Base-by-base conservation (phyloP, 192 early-diverging fungal genomes). In the Backusella macrospora region DNA sequence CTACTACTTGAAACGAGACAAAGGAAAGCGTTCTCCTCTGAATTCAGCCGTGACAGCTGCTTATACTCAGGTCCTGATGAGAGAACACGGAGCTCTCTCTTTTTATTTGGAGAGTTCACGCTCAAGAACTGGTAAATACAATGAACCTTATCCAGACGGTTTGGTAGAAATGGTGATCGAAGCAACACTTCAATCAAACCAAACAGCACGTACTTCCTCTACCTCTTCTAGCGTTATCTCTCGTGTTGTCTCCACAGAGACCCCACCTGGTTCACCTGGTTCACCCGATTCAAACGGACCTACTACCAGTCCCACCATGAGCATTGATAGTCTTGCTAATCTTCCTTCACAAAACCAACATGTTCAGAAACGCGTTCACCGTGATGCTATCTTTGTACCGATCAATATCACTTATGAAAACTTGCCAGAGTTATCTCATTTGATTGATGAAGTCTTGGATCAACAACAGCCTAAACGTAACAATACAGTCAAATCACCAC, bases 351-450 rank as follows among this genome's bases (percentile, higher is more conserved):
- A 72, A 43, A 8, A 38, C 10, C 71, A 71, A 6, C 70, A 65
- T 9, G n/a, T 16, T 1, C 21, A 26, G 9, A 68, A 63, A 12
- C 67, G 67, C 13, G 43, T 45, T 7, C 59, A 62, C 26, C 2
- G 52, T 4, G 79, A 80, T 66, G 64, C 70, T 43, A 64, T 75
- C 2, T 70, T 81, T 43, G 80, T 81, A 0, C 80, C 80, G 10
- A 77, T 81, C 59, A 78, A 81, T 26, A 77, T 81, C 23, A 71
- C 76, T 2, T 81, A 81, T 21, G 80, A 81, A 14, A 77, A 70
- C 37, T 49, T 81, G 37, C 80, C 80, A 2, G 80, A 81, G 10
- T 44, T 81, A 5, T 44, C 76, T 0, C 49, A 47, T 15, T 45
- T 81, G 26, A 75, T 77, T 39, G 80, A 78, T 10, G 71, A 81